These are phyloP conservation scores for Ophiostoma ips DNA, from an alignment of 2,329 filamentous ascomycete genomes.

Conservation along the genomic window DNA sequence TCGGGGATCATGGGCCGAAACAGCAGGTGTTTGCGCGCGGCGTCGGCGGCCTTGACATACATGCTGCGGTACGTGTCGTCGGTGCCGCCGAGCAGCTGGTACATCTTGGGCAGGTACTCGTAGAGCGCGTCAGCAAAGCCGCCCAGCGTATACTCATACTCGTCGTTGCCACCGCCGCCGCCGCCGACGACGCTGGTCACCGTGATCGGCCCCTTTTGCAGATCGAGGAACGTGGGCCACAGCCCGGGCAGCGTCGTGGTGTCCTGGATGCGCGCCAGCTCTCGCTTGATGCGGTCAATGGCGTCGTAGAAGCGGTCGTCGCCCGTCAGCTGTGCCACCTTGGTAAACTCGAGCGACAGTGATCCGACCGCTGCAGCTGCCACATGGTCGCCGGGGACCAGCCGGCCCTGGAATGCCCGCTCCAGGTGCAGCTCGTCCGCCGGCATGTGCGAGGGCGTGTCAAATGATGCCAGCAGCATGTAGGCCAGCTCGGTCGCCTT, in stretches of 20 bases:
- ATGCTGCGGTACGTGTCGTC: slow-evolving; percentile 47
- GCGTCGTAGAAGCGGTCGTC: slow-evolving; percentile 62
- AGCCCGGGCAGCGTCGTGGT: slow-evolving; percentile 59
- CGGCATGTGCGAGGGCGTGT: slow-evolving; percentile 54
- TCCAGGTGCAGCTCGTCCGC: slow-evolving; percentile 19
- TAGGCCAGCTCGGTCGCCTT: slow-evolving; percentile 54
- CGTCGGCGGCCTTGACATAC: slow-evolving; percentile 47
- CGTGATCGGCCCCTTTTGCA: slow-evolving; percentile 19
- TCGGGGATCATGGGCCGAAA: slow-evolving; percentile 53
- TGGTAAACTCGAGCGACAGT: slow-evolving; percentile 58
- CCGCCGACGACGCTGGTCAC: background rate
- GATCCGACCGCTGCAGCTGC: slow-evolving; percentile 37
- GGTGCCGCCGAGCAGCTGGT: slow-evolving; percentile 51
- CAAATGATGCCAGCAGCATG: slow-evolving; percentile 51
- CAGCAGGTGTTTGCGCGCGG: slow-evolving; percentile 47
- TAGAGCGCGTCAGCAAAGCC: slow-evolving; percentile 42
- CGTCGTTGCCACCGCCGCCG: slow-evolving; percentile 9
- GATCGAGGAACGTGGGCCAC: slow-evolving; percentile 56
- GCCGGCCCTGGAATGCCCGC: slow-evolving; percentile 2
- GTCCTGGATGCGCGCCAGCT: slow-evolving; percentile 55
- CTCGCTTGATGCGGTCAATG: slow-evolving; percentile 56
- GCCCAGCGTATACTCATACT: slow-evolving; percentile 28
- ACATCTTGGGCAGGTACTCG: slow-evolving; percentile 48
- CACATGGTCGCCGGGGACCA: background rate
- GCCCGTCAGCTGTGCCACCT: slow-evolving; percentile 54